A percentile compares a stretch with the other conserved stretches of the same genome.
Evolutionary conservation across 176 grass and related monocot genomes (phyloP).

Genomic region (Bonia amplexicaulis): DNA sequence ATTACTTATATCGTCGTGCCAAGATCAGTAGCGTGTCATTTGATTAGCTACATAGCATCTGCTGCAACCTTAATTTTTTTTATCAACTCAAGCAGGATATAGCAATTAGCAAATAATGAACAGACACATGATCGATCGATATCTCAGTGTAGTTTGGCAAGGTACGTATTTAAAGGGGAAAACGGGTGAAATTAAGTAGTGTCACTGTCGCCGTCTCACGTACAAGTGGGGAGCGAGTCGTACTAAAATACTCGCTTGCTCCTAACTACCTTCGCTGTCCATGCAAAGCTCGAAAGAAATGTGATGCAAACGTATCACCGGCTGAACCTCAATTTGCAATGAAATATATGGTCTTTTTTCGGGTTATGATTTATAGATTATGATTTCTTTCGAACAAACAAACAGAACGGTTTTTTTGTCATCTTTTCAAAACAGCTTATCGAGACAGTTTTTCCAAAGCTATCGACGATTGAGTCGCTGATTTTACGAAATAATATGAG

Average conservation of each 20-base stretch:
- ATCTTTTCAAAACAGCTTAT: no score
- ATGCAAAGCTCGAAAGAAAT: slow-evolving; percentile 1
- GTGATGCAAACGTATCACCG: background rate
- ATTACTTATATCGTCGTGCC: background rate
- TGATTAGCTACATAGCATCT: background rate
- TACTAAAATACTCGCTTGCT: background rate
- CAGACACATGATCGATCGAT: background rate
- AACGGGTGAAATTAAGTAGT: background rate
- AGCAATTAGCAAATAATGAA: background rate
- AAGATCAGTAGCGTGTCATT: slow-evolving; percentile 7
- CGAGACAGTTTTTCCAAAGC: no score
- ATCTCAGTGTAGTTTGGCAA: background rate
- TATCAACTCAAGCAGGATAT: background rate
- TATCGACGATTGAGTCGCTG: no score
- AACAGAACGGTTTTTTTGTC: no score
- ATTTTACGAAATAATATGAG: no score
- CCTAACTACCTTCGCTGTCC: background rate
- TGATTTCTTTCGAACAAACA: no score
- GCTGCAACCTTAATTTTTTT: background rate
- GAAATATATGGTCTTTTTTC: background rate
- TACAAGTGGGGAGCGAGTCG: background rate
- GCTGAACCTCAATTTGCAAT: background rate
- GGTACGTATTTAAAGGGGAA: background rate
- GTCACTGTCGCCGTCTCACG: background rate
- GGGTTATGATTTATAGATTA: no score